Evolutionary conservation across 2,329 filamentous ascomycete species (phyloP), one percentile per base, ranked within the genome.

Genomic region (Septoria linicola): DNA sequence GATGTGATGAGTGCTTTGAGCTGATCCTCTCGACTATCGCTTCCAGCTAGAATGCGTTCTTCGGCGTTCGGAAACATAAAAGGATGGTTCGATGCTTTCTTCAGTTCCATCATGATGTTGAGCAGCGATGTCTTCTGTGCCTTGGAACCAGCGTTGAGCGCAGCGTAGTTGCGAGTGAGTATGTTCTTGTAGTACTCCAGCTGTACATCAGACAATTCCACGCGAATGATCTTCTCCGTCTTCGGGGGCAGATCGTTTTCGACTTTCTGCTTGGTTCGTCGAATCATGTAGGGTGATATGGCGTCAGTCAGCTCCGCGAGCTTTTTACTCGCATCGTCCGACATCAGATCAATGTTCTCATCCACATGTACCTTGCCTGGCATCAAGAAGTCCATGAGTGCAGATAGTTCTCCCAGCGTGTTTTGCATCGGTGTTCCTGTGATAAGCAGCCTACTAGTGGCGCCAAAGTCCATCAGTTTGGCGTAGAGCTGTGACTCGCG

Each of bases 151-250:
- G 96, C 88, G 63, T 95, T 96, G 25, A 99, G 79, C 2, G 92
- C 93, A 23, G 90, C 84, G 65, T 99, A 99, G 68, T 99, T 99
- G 64, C 92, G 85, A 0, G 93, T 97, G 19, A 99, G 78, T 53
- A 99, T 97, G 66, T 97, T 97, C 73, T 97, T 97, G 77, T 99
- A 99, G 70, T 96, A 97, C 59, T 99, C 92, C 8, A 97, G 77
- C 67, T 99, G 93, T 21, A 97, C 85, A 70, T 99, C 93, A 0
- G 93, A 95, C 43, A 99, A 78, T 70, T 97, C 93, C 34, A 99
- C 93, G 49, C 95, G 89, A 68, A 99, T 95, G 60, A 99, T 99
- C 76, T 97, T 99, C 70, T 99, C 93, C 0, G 89, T 96, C 76
- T 99, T 99, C 0, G 92, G 90, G 10, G 93, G 93, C 20, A 99